Evolutionary conservation across 768 basidiomycete genomes (phyloP).

Genomic region (Tylopilus subfusipes): DNA sequence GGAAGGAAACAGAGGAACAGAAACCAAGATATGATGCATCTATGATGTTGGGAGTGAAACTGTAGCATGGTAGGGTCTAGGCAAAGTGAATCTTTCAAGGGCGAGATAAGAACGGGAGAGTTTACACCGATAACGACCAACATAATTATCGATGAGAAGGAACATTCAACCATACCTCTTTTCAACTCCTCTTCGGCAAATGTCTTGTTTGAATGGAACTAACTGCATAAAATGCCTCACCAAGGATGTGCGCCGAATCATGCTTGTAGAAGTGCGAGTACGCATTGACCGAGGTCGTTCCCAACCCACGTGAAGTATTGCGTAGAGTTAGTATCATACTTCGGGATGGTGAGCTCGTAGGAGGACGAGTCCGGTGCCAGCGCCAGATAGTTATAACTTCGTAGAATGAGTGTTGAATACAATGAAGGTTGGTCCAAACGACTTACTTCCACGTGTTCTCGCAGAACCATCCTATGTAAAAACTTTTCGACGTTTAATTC

Average conservation of each 20-base stretch:
- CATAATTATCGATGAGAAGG: not conserved
- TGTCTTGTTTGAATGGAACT: conserved; percentile 19
- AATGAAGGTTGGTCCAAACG: not conserved
- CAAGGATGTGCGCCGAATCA: conserved; percentile 18
- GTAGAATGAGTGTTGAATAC: too few species aligned
- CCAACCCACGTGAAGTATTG: conserved; percentile 25
- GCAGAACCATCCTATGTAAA: conserved; percentile 21
- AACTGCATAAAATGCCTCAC: conserved; percentile 24
- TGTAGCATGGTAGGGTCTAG: too few species aligned
- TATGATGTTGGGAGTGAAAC: too few species aligned
- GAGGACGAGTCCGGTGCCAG: conserved; percentile 7
- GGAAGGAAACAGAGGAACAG: too few species aligned
- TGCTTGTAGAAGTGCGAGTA: conserved; percentile 21
- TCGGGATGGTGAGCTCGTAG: conserved; percentile 20
- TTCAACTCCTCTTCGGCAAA: conserved; percentile 22
- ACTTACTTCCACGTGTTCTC: conserved; percentile 25
- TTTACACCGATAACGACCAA: not conserved
- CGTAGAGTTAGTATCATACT: conserved; percentile 14
- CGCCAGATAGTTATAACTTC: conserved; percentile 8
- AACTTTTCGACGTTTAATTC: not conserved
- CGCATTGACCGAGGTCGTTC: conserved; percentile 23
- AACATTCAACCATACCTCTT: conserved; percentile 13
- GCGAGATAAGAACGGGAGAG: too few species aligned
- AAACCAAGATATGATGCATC: too few species aligned
- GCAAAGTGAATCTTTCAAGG: too few species aligned